A percentile compares a stretch with the other conserved stretches of the same genome.
Evolutionary conservation across 2,329 filamentous ascomycete species (phyloP).

Genomic region (Dothistroma pini): DNA sequence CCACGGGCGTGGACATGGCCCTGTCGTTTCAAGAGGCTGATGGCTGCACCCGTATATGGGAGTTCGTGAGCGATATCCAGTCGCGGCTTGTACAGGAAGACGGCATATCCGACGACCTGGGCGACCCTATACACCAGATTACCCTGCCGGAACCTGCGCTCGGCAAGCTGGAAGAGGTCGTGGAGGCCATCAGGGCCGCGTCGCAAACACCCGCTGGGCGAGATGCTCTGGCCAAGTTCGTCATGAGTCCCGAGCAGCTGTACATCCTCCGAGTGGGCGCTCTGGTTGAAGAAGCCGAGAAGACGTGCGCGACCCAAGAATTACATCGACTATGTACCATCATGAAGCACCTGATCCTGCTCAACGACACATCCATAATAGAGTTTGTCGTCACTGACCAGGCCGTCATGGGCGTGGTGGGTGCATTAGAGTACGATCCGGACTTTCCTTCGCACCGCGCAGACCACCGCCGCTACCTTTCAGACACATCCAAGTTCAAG

Average conservation of each 20-base stretch:
- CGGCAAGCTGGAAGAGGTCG: constrained; percentile 78
- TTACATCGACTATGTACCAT: constrained; percentile 93
- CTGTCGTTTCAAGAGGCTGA: constrained; percentile 97
- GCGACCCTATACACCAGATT: constrained; percentile 68
- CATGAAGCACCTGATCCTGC: constrained; percentile 90
- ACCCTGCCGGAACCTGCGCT: constrained; percentile 75
- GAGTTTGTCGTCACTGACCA: constrained; percentile 90
- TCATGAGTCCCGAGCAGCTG: constrained; percentile 66
- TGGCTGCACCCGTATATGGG: constrained; percentile 91
- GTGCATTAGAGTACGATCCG: constrained; percentile 94
- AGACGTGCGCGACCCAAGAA: constrained; percentile 80
- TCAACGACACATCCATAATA: constrained; percentile 94
- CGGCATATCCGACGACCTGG: constrained; percentile 79
- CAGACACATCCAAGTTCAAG: constrained; percentile 85
- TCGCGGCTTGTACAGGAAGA: constrained; percentile 72
- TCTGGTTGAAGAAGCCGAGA: constrained; percentile 82
- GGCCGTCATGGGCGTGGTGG: constrained; percentile 85
- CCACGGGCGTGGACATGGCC: constrained; percentile 90
- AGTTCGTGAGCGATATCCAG: constrained; percentile 85
- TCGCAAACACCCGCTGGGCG: constrained; percentile 71
- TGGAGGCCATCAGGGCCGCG: constrained; percentile 75
- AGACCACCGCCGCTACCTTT: constrained; percentile 90
- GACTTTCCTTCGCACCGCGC: constrained; percentile 98
- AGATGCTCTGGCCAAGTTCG: constrained; percentile 81
- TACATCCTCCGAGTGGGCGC: constrained; percentile 86